Evolutionary conservation across 2,329 filamentous ascomycete genomes (phyloP).

Genomic region (Lecanosticta acicola): DNA sequence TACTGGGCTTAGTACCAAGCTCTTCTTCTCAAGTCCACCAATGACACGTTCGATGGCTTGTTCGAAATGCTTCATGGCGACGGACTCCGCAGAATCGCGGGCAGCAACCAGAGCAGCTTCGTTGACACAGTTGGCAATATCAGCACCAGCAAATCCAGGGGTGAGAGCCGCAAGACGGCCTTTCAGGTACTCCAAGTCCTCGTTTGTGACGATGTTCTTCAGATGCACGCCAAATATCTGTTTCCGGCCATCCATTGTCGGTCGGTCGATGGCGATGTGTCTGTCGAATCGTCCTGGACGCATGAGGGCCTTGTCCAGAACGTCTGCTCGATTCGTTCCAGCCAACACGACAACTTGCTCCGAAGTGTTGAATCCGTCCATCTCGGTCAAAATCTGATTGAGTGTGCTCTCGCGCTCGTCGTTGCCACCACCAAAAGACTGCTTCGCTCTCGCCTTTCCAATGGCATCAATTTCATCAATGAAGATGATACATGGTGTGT

Average conservation of each 20-base stretch:
- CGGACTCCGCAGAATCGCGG: conserved; percentile 69
- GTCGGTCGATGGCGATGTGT: conserved; percentile 90
- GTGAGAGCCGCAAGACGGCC: conserved; percentile 88
- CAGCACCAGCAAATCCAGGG: conserved; percentile 92
- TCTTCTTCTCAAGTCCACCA: conserved; percentile 95
- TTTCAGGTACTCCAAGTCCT: conserved; percentile 80
- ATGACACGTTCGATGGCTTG: conserved; percentile 96
- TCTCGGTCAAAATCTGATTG: conserved; percentile 97
- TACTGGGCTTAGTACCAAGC: conserved; percentile 81
- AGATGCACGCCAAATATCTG: conserved; percentile 96
- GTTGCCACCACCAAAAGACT: conserved; percentile 81
- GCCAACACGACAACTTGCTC: conserved; percentile 96
- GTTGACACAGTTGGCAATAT: conserved; percentile 98
- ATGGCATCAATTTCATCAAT: conserved; percentile 99
- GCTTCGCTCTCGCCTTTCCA: conserved; percentile 79
- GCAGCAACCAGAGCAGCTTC: conserved; percentile 95
- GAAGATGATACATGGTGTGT: conserved; percentile 97
- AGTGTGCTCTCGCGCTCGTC: conserved; percentile 95
- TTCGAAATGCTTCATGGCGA: conserved; percentile 89
- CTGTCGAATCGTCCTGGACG: conserved; percentile 94
- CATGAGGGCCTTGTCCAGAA: conserved; percentile 93
- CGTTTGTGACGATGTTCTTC: conserved; percentile 87
- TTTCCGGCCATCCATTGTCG: conserved; percentile 92
- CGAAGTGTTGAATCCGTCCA: conserved; percentile 97
- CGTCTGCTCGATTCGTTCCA: conserved; percentile 91